Conservation (phyloP, 2,329 filamentous ascomycete species). For the Paracamarosporium sp. region DNA sequence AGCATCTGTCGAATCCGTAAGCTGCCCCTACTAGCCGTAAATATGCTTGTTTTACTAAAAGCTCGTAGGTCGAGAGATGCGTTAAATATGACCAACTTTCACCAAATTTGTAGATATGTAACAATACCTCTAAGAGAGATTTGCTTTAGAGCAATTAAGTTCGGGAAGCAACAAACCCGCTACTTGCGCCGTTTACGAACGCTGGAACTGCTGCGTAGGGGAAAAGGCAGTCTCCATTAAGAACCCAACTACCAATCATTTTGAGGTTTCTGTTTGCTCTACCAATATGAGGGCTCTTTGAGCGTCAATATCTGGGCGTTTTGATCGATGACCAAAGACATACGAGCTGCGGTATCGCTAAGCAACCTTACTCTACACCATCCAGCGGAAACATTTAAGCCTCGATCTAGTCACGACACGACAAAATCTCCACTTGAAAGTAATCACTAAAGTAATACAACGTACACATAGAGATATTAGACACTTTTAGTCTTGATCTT, state of each 20-base stretch:
- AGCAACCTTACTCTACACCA: too few relatives aligned
- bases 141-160: neutral
- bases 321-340: too few relatives aligned
- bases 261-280: neutral
- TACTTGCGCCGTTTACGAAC: neutral
- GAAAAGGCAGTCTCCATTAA: too few relatives aligned
- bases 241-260: neutral
- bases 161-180: neutral
- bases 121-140: neutral
- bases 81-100: constrained; percentile 90
- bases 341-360: too few relatives aligned
- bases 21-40: constrained; percentile 38
- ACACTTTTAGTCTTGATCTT: neutral
- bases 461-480: neutral
- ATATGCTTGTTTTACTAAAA: constrained; percentile 4
- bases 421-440: too few relatives aligned
- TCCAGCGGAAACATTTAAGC: too few relatives aligned
- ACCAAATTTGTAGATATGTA: constrained; percentile 72
- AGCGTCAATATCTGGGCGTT: too few relatives aligned
- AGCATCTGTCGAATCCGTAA: constrained; percentile 85
- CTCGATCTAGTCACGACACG: too few relatives aligned
- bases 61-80: constrained; percentile 75
- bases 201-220: neutral
- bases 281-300: too few relatives aligned
- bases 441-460: too few relatives aligned